Conservation (phyloP, 139 green algal species). For the Chlamydomonas asymmetrica region DNA sequence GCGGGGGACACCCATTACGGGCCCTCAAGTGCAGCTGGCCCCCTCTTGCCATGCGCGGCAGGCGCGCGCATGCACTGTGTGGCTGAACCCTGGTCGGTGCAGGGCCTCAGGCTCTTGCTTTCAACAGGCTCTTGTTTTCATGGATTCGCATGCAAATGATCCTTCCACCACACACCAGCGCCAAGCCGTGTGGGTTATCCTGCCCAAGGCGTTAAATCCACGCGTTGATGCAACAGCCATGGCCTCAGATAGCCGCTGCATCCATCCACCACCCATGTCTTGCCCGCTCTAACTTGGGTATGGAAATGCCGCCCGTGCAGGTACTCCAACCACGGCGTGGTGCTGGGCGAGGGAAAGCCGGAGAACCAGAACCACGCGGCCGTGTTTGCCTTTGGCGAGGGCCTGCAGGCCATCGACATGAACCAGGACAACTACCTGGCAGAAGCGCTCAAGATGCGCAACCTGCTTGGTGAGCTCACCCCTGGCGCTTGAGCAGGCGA, state of each 20-base stretch:
- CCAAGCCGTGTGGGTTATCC: too few relatives aligned
- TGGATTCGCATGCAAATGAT: too few relatives aligned
- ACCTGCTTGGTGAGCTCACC: conserved; percentile 40
- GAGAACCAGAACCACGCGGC: conserved; percentile 88
- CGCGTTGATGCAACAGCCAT: too few relatives aligned
- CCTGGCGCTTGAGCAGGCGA: too few relatives aligned
- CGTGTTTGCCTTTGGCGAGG: conserved; percentile 61
- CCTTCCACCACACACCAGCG: too few relatives aligned
- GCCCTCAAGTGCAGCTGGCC: not conserved
- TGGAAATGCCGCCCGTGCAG: conserved; percentile 50
- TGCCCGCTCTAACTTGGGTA: not conserved
- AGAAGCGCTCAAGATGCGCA: conserved; percentile 78
- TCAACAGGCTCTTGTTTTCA: too few relatives aligned
- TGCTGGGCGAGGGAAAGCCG: conserved; percentile 84
- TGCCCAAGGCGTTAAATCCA: too few relatives aligned
- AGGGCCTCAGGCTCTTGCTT: too few relatives aligned
- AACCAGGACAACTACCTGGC: conserved; percentile 81
- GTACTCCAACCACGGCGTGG: conserved; percentile 39
- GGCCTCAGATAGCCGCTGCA: too few relatives aligned
- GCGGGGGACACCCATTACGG: too few relatives aligned
- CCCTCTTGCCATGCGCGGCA: not conserved
- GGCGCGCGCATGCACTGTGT: too few relatives aligned
- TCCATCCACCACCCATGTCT: not conserved
- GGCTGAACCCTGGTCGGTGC: too few relatives aligned
- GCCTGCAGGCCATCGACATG: conserved; percentile 42